Evolutionary conservation across 2,329 filamentous ascomycete species (phyloP).

Genomic region (Pseudogymnoascus sp.): DNA sequence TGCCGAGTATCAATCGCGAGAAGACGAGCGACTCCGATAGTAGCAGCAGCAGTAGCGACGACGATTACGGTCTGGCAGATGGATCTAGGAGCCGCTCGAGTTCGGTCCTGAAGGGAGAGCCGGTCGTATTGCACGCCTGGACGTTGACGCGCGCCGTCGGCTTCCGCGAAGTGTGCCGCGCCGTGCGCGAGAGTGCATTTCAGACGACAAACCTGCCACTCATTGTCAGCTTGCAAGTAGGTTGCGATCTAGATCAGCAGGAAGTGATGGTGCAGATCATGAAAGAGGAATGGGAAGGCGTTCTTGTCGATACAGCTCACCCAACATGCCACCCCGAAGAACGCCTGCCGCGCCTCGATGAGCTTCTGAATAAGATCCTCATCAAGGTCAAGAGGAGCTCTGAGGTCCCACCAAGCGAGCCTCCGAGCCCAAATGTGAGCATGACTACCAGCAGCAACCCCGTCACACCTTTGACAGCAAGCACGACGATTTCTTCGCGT

Average conservation of each 20-base stretch:
- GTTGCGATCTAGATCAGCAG: slow-evolving; percentile 75
- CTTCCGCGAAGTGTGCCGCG: slow-evolving; percentile 78
- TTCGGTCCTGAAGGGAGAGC: slow-evolving; percentile 42
- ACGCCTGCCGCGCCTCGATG: slow-evolving; percentile 58
- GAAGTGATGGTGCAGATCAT: slow-evolving; percentile 91
- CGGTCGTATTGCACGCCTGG: slow-evolving; percentile 77
- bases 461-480: background rate
- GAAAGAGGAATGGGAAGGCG: slow-evolving; percentile 72
- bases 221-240: slow-evolving; percentile 88
- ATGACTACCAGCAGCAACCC: background rate
- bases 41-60: background rate
- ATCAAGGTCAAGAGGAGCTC: slow-evolving; percentile 63
- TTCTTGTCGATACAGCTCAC: slow-evolving; percentile 55
- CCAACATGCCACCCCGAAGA: slow-evolving; percentile 37
- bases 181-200: slow-evolving; percentile 73
- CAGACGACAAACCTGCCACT: slow-evolving; percentile 66
- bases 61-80: background rate
- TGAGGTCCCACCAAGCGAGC: slow-evolving; percentile 34
- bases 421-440: slow-evolving; percentile 23
- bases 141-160: slow-evolving; percentile 79
- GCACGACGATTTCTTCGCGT: slow-evolving; percentile 5
- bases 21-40: background rate
- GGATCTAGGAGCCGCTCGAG: background rate
- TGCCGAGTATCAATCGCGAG: background rate
- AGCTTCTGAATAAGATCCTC: slow-evolving; percentile 71